Conservation (phyloP, 495 filamentous ascomycete genomes). For the Rhypophila decipiens region DNA sequence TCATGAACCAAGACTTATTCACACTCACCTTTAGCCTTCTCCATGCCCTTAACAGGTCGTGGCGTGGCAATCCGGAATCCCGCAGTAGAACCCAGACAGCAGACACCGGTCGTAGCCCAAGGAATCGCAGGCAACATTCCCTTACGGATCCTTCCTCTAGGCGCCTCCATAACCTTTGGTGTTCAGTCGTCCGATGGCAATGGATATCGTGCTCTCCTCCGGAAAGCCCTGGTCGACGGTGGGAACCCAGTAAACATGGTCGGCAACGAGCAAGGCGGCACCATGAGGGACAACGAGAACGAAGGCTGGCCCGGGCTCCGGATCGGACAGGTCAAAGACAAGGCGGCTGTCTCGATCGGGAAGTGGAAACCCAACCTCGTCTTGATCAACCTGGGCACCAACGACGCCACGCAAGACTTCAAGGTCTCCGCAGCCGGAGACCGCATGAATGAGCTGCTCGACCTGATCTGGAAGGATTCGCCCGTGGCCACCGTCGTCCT, state of each 20-base stretch:
- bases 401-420: slow-evolving; percentile 32
- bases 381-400: slow-evolving; percentile 44
- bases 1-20: not conserved
- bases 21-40: slow-evolving; percentile 12
- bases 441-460: slow-evolving; percentile 31
- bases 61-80: slow-evolving; percentile 18
- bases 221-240: slow-evolving; percentile 16
- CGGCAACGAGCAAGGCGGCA: slow-evolving; percentile 37
- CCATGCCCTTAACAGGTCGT: slow-evolving; percentile 17
- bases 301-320: slow-evolving; percentile 45
- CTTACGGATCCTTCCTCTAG: slow-evolving; percentile 48
- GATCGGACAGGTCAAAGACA: slow-evolving; percentile 38
- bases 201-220: slow-evolving; percentile 30
- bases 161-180: slow-evolving; percentile 51
- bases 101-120: too few species aligned
- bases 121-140: slow-evolving; percentile 18
- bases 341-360: slow-evolving; percentile 21
- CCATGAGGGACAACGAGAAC: slow-evolving; percentile 46
- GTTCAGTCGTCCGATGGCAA: slow-evolving; percentile 28
- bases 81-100: slow-evolving; percentile 6
- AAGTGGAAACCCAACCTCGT: slow-evolving; percentile 42
- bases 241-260: slow-evolving; percentile 45
- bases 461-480: slow-evolving; percentile 30
- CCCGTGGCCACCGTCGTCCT: slow-evolving; percentile 41
- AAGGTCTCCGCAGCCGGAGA: slow-evolving; percentile 23